Evolutionary conservation across 2,329 filamentous ascomycete species (phyloP).

Genomic region (Fusarium pseudograminearum): DNA sequence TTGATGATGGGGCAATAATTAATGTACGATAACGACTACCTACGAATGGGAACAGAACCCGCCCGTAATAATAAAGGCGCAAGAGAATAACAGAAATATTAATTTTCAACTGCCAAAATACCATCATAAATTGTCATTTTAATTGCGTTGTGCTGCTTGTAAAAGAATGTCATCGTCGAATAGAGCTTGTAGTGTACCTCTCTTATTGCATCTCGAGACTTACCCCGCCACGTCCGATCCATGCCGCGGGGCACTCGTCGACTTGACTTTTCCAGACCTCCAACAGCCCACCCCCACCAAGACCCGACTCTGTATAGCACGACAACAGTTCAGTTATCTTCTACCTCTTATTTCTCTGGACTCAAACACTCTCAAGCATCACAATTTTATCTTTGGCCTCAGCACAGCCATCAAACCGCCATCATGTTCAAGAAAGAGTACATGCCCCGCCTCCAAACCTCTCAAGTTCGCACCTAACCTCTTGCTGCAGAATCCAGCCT

Average conservation of each 20-base stretch:
- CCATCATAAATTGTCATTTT: neutral
- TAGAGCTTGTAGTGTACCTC: slow-evolving; percentile 12
- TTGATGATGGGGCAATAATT: neutral
- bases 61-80: slow-evolving; percentile 1
- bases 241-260: slow-evolving; percentile 42
- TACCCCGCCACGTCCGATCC: slow-evolving; percentile 46
- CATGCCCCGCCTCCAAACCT: slow-evolving; percentile 47
- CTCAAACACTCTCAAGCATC: neutral
- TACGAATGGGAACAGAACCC: neutral
- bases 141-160: neutral
- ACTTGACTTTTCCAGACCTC: slow-evolving; percentile 45
- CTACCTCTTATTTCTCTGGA: neutral
- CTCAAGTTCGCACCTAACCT: slow-evolving; percentile 35
- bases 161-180: neutral
- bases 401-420: slow-evolving; percentile 41
- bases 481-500: slow-evolving; percentile 69
- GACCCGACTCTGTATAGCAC: slow-evolving; percentile 19
- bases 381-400: neutral
- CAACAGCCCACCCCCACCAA: slow-evolving; percentile 42
- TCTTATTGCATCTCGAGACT: slow-evolving; percentile 49
- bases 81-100: slow-evolving; percentile 30
- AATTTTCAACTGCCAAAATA: neutral
- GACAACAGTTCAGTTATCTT: slow-evolving; percentile 1
- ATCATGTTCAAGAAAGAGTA: slow-evolving; percentile 96
- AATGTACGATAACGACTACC: slow-evolving; percentile 30